These are phyloP conservation scores for Adiantum capillusveneris DNA, from an alignment of 75 land plant species.

Conservation along the genomic window DNA sequence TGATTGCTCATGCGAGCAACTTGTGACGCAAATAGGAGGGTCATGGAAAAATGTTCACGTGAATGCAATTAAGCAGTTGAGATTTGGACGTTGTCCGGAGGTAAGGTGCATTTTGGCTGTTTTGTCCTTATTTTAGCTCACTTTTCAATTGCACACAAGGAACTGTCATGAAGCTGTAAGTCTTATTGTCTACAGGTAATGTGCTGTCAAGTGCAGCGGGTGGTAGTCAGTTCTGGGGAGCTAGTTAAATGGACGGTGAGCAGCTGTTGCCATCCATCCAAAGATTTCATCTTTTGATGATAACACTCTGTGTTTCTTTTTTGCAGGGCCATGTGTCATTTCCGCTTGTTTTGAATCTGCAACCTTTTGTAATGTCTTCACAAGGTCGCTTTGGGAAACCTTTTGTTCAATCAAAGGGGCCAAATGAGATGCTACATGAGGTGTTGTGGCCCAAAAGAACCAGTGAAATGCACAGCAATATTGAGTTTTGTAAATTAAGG, in stretches of 20 bases:
- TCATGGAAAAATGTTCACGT: slow-evolving; percentile 44
- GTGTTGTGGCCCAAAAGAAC: slow-evolving; percentile 8
- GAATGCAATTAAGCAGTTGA: slow-evolving; percentile 51
- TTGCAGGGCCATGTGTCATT: slow-evolving; percentile 77
- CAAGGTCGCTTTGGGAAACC: slow-evolving; percentile 5
- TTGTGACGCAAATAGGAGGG: slow-evolving; percentile 28
- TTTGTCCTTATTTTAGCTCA: background rate
- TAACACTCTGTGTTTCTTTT: background rate
- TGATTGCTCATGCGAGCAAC: slow-evolving; percentile 56
- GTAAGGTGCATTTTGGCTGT: slow-evolving; percentile 17
- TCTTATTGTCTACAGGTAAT: slow-evolving; percentile 64
- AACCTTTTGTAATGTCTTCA: slow-evolving; percentile 47
- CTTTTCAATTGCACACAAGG: background rate
- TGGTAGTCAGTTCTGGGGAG: slow-evolving; percentile 41
- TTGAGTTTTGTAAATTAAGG: background rate
- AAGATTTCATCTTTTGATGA: background rate
- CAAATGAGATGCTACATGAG: slow-evolving; percentile 9
- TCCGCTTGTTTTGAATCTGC: slow-evolving; percentile 47
- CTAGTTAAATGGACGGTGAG: slow-evolving; percentile 59
- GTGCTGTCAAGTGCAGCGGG: slow-evolving; percentile 79
- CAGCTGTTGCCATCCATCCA: too few species aligned
- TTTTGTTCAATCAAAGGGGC: slow-evolving; percentile 5
- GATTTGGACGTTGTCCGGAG: slow-evolving; percentile 69
- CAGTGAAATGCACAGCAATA: background rate
- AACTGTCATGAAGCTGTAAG: too few species aligned